Conservation (phyloP, 2,329 filamentous ascomycete genomes). For the Sporothrix phasma region DNA sequence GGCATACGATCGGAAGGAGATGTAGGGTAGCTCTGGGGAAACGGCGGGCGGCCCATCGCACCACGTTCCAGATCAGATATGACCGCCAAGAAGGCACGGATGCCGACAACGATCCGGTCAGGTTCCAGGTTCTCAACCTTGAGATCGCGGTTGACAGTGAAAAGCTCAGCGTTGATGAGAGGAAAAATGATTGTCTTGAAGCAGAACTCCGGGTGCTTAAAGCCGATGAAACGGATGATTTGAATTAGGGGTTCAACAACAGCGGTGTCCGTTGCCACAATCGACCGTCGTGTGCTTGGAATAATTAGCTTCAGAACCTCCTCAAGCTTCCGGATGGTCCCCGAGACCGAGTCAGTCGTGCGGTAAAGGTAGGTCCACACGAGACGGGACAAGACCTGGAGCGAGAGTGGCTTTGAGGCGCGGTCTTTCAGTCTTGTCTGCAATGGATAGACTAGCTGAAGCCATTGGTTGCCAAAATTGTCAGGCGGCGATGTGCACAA, state of each 20-base stretch:
- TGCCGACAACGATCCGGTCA: conserved; percentile 94
- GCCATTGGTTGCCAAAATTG: conserved; percentile 75
- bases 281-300: conserved; percentile 66
- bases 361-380: conserved; percentile 94
- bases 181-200: conserved; percentile 92
- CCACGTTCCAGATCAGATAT: conserved; percentile 87
- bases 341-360: conserved; percentile 58
- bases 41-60: conserved; percentile 67
- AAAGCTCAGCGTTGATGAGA: conserved; percentile 84
- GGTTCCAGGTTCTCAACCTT: conserved; percentile 90
- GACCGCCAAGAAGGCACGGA: conserved; percentile 83
- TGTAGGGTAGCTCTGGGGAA: conserved; percentile 55
- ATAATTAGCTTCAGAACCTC: conserved; percentile 80
- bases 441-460: conserved; percentile 65
- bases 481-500: conserved; percentile 83
- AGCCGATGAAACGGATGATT: conserved; percentile 88
- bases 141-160: conserved; percentile 63
- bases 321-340: conserved; percentile 69
- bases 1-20: conserved; percentile 35
- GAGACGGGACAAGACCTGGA: conserved; percentile 82
- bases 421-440: conserved; percentile 80
- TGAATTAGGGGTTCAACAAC: conserved; percentile 87
- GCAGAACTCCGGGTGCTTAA: conserved; percentile 86
- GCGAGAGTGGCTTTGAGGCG: conserved; percentile 62
- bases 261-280: conserved; percentile 72